Evolutionary conservation across 306 rosid genomes (phyloP).

Genomic region (Hylodesmum podocarpum): DNA sequence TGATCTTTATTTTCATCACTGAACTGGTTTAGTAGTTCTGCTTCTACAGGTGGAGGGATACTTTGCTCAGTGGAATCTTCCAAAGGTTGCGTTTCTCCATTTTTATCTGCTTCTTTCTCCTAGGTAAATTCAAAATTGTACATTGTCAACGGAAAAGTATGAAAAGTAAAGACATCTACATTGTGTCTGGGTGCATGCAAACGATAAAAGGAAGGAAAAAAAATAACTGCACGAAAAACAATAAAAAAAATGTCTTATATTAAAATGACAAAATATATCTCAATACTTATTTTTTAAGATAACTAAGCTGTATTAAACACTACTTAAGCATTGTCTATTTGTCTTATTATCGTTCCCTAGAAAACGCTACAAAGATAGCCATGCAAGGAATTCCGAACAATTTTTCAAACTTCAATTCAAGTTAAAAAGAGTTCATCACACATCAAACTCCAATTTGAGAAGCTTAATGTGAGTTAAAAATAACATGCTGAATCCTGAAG

Average conservation of each 20-base stretch:
- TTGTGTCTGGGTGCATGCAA: background rate
- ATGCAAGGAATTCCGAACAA: conserved; percentile 16
- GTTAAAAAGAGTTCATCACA: background rate
- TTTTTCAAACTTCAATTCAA: background rate
- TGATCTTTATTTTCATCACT: conserved; percentile 54
- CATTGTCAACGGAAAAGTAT: conserved; percentile 12
- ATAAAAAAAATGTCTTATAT: background rate
- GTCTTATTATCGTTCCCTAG: background rate
- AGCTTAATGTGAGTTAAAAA: background rate
- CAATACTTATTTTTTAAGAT: background rate
- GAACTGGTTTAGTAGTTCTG: conserved; percentile 43
- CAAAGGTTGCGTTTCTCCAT: conserved; percentile 45
- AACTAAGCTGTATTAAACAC: background rate
- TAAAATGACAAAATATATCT: background rate
- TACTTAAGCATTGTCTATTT: background rate
- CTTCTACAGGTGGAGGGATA: conserved; percentile 43
- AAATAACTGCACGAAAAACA: background rate
- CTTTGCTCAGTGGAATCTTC: conserved; percentile 46
- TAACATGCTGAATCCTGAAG: conserved; percentile 9
- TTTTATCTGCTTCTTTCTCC: conserved; percentile 57
- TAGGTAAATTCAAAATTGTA: conserved; percentile 26
- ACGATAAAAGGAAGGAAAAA: background rate
- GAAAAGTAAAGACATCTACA: background rate
- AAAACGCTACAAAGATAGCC: background rate
- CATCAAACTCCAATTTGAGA: background rate